Evolutionary conservation across 768 basidiomycete genomes (phyloP), one percentile per base, ranked within the genome.

Genomic region (Tylopilus sp.): DNA sequence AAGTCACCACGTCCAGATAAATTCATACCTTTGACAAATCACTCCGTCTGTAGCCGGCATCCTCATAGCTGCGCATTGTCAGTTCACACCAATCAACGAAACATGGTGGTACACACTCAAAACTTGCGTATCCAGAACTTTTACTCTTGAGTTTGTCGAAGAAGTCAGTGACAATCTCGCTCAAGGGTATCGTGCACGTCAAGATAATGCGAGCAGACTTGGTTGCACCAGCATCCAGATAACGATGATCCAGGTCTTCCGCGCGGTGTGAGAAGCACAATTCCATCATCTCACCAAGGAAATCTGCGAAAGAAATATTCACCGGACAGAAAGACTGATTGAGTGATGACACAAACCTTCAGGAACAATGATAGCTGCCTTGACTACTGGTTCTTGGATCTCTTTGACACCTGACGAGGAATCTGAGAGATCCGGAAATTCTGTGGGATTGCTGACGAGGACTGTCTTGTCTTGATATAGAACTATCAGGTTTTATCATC

Each of bases 271-370:
- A 76, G 66, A 83, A 89, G 65, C 94, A 97, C 1, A 98, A 79
- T 36, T 91, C 88, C 88, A 98, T 95, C 87, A 99, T 94, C 40
- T 88, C 87, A 8, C 95, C 95, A 30, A 97, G 84, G 65, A 93
- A 95, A 55, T 91, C 93, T 93, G 58, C 25, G 42, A 44, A 35
- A 39, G 55, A 47, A 41, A 2, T 44, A 8, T 30, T 51, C 30
- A 30, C 5, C 2, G 21, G 11, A 31, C 22, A 33, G 20, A 40
- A 50, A 25, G 10, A 12, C 21, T 17, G 23, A 5, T 48, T 0
- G 20, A 31, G 43, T 17, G n/a, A 26, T 44, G 13, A 13, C 7
- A 1, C 72, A 51, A 54, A 91, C 91, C 89, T 77, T 95, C 86
- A 3, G 97, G 97, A 20, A 93, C 87, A 56, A 98, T 91, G 62